These are phyloP conservation scores for Aegilops sharonensis DNA, from an alignment of 176 grass and related monocot genomes.

Conservation along the genomic window DNA sequence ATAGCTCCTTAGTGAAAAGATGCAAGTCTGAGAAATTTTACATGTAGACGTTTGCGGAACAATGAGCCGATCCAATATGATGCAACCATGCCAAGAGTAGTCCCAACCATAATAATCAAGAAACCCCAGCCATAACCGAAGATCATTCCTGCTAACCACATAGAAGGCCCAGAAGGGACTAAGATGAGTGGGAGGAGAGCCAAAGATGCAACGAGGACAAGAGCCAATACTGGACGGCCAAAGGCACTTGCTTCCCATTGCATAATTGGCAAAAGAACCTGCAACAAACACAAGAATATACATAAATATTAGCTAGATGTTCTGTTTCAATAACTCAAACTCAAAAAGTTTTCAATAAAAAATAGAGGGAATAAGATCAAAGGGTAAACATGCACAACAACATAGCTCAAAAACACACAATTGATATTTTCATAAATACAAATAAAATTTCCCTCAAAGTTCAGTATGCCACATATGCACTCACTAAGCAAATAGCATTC, in stretches of 20 bases:
- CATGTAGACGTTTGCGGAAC: slow-evolving; percentile 80
- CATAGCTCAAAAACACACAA: slow-evolving; percentile 7
- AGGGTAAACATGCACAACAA: not conserved
- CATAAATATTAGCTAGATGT: not conserved
- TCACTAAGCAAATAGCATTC: not conserved
- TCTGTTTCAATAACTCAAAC: not conserved
- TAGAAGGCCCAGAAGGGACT: slow-evolving; percentile 91
- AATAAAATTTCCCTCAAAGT: not conserved
- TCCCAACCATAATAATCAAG: slow-evolving; percentile 97
- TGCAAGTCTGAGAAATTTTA: slow-evolving; percentile 39
- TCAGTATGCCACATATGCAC: not conserved
- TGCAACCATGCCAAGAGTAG: slow-evolving; percentile 84
- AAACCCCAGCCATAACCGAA: slow-evolving; percentile 98
- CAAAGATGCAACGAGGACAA: slow-evolving; percentile 78
- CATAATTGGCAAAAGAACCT: slow-evolving; percentile 91
- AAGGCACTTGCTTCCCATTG: slow-evolving; percentile 99
- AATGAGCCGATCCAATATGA: slow-evolving; percentile 86
- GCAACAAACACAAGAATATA: not conserved
- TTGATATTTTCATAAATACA: not conserved
- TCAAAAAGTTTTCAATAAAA: not conserved
- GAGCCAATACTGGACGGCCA: slow-evolving; percentile 76
- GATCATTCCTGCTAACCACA: slow-evolving; percentile 99
- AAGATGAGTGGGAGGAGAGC: slow-evolving; percentile 82
- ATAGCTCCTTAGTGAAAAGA: not conserved
- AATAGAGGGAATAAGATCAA: slow-evolving; percentile 12